Evolutionary conservation across 2,329 filamentous ascomycete genomes (phyloP).

Genomic region (Dactylellina leptospora): DNA sequence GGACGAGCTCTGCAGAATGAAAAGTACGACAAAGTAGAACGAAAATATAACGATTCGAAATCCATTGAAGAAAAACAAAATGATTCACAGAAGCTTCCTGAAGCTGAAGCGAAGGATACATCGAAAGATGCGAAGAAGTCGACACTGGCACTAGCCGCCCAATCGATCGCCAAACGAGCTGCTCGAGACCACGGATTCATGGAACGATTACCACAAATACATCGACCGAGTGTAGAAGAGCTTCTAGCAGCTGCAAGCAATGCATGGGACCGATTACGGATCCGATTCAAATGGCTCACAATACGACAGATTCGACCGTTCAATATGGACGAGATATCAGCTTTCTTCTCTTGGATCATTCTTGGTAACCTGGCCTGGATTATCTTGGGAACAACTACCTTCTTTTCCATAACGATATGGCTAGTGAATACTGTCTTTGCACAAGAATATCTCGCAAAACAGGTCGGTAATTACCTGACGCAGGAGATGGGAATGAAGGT

Average conservation of each 20-base stretch:
- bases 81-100: neutral
- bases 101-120: conserved; percentile 10
- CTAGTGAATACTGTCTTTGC: conserved; percentile 96
- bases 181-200: conserved; percentile 64
- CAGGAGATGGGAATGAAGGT: conserved; percentile 91
- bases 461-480: conserved; percentile 94
- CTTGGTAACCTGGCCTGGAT: conserved; percentile 94
- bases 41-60: conserved; percentile 17
- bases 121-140: conserved; percentile 5
- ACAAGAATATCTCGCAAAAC: conserved; percentile 91
- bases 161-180: conserved; percentile 50
- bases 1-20: conserved; percentile 6
- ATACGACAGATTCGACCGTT: conserved; percentile 93
- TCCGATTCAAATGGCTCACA: conserved; percentile 97
- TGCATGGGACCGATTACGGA: conserved; percentile 87
- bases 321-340: conserved; percentile 95
- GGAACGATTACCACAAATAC: conserved; percentile 74
- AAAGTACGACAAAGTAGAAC: conserved; percentile 35
- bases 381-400: conserved; percentile 94
- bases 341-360: conserved; percentile 93
- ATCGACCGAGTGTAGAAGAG: conserved; percentile 92
- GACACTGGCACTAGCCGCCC: conserved; percentile 32
- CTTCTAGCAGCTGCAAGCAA: conserved; percentile 88
- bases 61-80: no score
- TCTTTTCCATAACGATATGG: conserved; percentile 89